A percentile compares a stretch with the other conserved stretches of the same genome.
phyloP scores from a whole-genome alignment of 2,329 filamentous ascomycete species.

The Acrocalymma vagum region DNA sequence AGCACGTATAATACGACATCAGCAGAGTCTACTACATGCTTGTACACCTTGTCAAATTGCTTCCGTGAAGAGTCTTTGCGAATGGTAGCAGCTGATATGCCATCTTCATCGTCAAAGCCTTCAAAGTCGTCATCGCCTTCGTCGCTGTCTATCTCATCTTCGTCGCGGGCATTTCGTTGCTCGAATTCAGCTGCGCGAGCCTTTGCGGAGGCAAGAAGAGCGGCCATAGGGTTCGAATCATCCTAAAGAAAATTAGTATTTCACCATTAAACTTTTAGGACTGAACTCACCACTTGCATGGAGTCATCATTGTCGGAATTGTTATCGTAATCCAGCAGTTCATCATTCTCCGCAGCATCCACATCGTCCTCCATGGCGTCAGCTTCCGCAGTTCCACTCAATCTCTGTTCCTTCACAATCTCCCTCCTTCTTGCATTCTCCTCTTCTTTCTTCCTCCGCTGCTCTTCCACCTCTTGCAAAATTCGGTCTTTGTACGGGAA shows the following conservation, averaged over 20 bases:
- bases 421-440: constrained; percentile 74
- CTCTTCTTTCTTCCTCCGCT: constrained; percentile 80
- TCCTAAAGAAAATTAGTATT: constrained; percentile 52
- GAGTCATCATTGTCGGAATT: constrained; percentile 67
- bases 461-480: constrained; percentile 92
- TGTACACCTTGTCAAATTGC: constrained; percentile 96
- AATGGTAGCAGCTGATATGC: constrained; percentile 29
- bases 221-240: constrained; percentile 86
- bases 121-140: constrained; percentile 62
- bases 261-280: not conserved
- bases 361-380: constrained; percentile 49
- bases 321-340: constrained; percentile 57
- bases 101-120: constrained; percentile 54
- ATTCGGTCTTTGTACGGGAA: constrained; percentile 98
- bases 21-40: constrained; percentile 86
- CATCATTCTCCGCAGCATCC: constrained; percentile 62
- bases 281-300: constrained; percentile 58
- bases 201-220: constrained; percentile 84
- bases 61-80: constrained; percentile 74
- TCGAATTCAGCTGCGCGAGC: constrained; percentile 81
- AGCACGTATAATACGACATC: constrained; percentile 94
- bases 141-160: constrained; percentile 66
- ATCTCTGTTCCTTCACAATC: constrained; percentile 63
- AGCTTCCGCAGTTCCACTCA: constrained; percentile 43
- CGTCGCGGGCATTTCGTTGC: constrained; percentile 67